These are phyloP conservation scores for Cyberlindnera americana DNA, from an alignment of 805 yeast genomes.

Conservation along the genomic window DNA sequence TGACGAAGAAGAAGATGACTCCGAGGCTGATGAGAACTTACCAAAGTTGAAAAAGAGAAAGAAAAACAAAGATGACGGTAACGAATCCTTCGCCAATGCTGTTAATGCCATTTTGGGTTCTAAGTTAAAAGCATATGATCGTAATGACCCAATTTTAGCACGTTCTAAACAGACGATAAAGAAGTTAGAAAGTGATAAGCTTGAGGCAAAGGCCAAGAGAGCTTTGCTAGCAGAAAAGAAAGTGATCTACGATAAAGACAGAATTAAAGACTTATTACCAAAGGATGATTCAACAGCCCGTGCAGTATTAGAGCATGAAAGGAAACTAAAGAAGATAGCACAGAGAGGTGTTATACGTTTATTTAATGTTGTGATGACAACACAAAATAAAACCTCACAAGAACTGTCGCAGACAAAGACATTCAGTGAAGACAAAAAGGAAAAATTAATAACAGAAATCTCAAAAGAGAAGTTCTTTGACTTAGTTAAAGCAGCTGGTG, in stretches of 20 bases:
- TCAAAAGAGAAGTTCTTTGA: constrained; percentile 89
- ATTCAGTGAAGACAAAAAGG: constrained; percentile 41
- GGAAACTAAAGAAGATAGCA: constrained; percentile 70
- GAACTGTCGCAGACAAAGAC: constrained; percentile 47
- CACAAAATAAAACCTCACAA: constrained; percentile 60
- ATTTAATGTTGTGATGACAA: constrained; percentile 77
- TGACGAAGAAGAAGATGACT: constrained; percentile 21
- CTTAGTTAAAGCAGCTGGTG: constrained; percentile 76
- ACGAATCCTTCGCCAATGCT: constrained; percentile 75
- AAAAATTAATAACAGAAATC: constrained; percentile 67
- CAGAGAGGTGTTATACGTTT: constrained; percentile 84
- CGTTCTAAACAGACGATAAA: constrained; percentile 69
- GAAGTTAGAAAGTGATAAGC: constrained; percentile 73
- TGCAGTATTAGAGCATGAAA: constrained; percentile 61
- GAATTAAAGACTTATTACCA: constrained; percentile 69
- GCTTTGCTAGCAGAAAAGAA: constrained; percentile 69
- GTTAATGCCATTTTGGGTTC: constrained; percentile 82
- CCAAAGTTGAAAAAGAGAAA: constrained; percentile 52
- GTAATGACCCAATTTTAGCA: constrained; percentile 87
- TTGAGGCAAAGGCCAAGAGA: constrained; percentile 80
- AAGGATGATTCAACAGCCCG: constrained; percentile 54
- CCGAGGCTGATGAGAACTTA: constrained; percentile 34
- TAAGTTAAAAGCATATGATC: constrained; percentile 80
- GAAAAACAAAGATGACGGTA: constrained; percentile 63
- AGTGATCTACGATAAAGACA: constrained; percentile 57